Evolutionary conservation across 768 basidiomycete species (phyloP).

Genomic region (Kwoniella mangroviensis): DNA sequence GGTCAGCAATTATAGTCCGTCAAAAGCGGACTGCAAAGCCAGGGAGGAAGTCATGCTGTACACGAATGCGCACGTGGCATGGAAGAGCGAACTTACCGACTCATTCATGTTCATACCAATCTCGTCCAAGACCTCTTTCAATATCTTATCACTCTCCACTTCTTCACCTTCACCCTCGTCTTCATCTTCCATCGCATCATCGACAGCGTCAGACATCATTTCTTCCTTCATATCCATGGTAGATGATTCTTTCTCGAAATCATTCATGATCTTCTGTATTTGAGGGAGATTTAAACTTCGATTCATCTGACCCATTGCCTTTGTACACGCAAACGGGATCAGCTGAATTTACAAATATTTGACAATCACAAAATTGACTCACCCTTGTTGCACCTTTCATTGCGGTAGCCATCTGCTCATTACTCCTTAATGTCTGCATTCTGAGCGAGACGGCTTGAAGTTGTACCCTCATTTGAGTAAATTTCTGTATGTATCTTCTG

Average conservation of each 20-base stretch:
- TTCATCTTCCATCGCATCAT: slow-evolving; percentile 89
- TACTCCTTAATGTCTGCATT: slow-evolving; percentile 94
- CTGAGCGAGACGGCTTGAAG: slow-evolving; percentile 92
- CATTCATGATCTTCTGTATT: slow-evolving; percentile 95
- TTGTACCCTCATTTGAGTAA: slow-evolving; percentile 98
- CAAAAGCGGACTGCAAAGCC: not conserved
- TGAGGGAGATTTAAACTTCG: slow-evolving; percentile 87
- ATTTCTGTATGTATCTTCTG: slow-evolving; percentile 92
- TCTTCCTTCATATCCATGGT: slow-evolving; percentile 99
- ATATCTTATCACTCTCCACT: slow-evolving; percentile 90
- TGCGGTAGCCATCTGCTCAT: slow-evolving; percentile 98
- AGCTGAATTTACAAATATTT: not conserved
- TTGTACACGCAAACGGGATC: slow-evolving; percentile 1
- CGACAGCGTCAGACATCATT: slow-evolving; percentile 98
- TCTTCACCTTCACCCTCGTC: slow-evolving; percentile 87
- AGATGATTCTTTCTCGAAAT: slow-evolving; percentile 95
- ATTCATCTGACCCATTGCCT: slow-evolving; percentile 99
- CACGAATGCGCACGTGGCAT: not conserved
- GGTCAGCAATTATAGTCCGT: not conserved
- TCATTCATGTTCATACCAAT: slow-evolving; percentile 92
- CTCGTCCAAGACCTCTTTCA: slow-evolving; percentile 95
- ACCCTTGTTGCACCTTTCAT: slow-evolving; percentile 98
- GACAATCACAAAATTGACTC: slow-evolving; percentile 51
- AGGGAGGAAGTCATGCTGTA: not conserved
- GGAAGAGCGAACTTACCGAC: slow-evolving; percentile 60